These are phyloP conservation scores for Moesziomyces sp. DNA, from an alignment of 1,284 basidiomycete genomes.

Conservation along the genomic window DNA sequence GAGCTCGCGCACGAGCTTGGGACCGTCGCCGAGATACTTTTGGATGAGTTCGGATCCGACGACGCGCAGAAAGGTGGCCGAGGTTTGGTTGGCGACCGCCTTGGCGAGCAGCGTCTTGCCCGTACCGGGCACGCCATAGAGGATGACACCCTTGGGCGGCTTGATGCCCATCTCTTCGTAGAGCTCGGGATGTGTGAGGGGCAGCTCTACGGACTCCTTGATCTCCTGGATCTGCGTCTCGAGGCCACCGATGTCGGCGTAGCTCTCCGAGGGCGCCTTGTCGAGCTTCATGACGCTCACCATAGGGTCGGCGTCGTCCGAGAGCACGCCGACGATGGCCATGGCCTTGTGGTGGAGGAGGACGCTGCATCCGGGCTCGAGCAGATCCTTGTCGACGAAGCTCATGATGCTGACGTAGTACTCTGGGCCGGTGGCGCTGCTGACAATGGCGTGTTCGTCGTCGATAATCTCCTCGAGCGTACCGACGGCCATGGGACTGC, in stretches of 20 bases:
- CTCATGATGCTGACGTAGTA: conserved; percentile 99
- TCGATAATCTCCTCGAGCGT: conserved; percentile 99
- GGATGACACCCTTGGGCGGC: conserved; percentile 98
- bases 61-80: conserved; percentile 96
- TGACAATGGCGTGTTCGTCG: conserved; percentile 99
- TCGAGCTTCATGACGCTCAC: conserved; percentile 96
- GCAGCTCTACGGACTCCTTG: conserved; percentile 98
- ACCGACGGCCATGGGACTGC: conserved; percentile 95
- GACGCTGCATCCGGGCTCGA: conserved; percentile 96
- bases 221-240: conserved; percentile 98
- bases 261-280: conserved; percentile 97
- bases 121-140: conserved; percentile 98
- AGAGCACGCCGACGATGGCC: conserved; percentile 91
- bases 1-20: conserved; percentile 70
- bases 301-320: conserved; percentile 96
- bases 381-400: conserved; percentile 97
- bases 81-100: conserved; percentile 98
- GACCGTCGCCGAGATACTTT: conserved; percentile 95
- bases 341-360: conserved; percentile 96
- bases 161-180: conserved; percentile 99
- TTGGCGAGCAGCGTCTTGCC: conserved; percentile 98
- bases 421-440: conserved; percentile 92
- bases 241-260: conserved; percentile 97
- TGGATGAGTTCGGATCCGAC: conserved; percentile 98
- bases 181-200: conserved; percentile 95